Base-by-base conservation (phyloP, 371 early-diverging fungal genomes). In the Funneliformis caledonium region DNA sequence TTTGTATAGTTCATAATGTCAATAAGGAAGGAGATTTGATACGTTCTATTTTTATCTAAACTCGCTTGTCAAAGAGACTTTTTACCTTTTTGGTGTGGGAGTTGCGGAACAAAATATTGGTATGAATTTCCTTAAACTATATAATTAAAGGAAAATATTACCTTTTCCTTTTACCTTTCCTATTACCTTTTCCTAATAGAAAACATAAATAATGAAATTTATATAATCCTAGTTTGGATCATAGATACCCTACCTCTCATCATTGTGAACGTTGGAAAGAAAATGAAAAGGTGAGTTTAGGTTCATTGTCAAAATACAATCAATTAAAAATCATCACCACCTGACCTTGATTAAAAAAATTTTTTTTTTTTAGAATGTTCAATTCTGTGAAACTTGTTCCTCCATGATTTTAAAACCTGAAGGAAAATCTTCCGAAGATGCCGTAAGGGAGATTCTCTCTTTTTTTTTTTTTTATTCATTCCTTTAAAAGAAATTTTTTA, bases 171-270 rank as follows among this genome's bases (percentile, higher is more conserved):
- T 26, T 26, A 26, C 26, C 26, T 26, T 26, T 37, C 37, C 37
- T 2, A 37, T 37, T 47, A 42, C 6, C 11, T 16, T 11, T 12
- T 26, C 45, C n/a, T 48, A 43, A 22, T 72, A 7, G 19, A n/a
- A 47, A 72, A 52, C 31, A 48, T 22, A 50, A 26, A 76, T 62
- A 22, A 64, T 14, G 4, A 67, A 78, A 67, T 16, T 33, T 14
- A 19, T 43, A 16, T 33, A n/a, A 31, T 4, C 47, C 9, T 16
- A 79, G 79, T 69, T 48, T 79, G 11, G 42, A 79, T 70, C 79
- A 79, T 37, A 50, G 79, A 26, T 79, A 79, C n/a, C 79, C 79
- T n/a, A 37, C 42, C 33, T 45, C 68, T 22, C 79, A 79, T 45
- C 6, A 79, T 7, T 79, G 79, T 79, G 26, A 19, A n/a, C 43